Conservation (phyloP, 495 filamentous ascomycete genomes). For the Aspergillus homomorphus region DNA sequence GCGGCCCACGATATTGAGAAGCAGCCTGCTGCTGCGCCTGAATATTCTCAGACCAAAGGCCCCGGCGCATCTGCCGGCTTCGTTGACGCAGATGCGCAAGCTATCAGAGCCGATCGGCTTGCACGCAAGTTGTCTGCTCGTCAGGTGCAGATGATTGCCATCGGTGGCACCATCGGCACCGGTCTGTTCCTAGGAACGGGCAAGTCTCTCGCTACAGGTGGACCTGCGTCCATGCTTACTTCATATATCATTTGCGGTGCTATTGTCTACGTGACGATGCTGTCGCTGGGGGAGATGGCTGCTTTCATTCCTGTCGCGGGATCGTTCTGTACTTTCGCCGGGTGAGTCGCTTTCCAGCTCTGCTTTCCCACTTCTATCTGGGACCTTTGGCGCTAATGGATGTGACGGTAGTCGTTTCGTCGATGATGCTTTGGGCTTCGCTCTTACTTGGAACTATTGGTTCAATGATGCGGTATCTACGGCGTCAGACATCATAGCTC, state of each 20-base stretch:
- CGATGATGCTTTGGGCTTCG: conserved; percentile 55
- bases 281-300: conserved; percentile 50
- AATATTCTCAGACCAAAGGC: conserved; percentile 11
- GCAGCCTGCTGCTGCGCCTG: conserved; percentile 6
- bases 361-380: background rate
- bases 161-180: conserved; percentile 63
- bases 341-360: conserved; percentile 29
- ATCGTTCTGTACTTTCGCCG: conserved; percentile 51
- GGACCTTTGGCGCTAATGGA: conserved; percentile 3
- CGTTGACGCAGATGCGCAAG: background rate
- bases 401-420: conserved; percentile 45
- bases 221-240: conserved; percentile 62
- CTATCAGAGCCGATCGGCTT: conserved; percentile 9
- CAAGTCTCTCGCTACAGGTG: conserved; percentile 54
- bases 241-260: conserved; percentile 48
- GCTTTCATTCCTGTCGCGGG: conserved; percentile 50
- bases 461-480: conserved; percentile 58
- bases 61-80: conserved; percentile 1
- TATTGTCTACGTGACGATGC: conserved; percentile 51
- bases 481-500: conserved; percentile 52
- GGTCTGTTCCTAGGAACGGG: conserved; percentile 64
- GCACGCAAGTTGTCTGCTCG: conserved; percentile 33
- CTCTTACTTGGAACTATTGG: conserved; percentile 57
- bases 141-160: conserved; percentile 62
- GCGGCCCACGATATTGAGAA: conserved; percentile 27